Evolutionary conservation across 2,329 filamentous ascomycete genomes (phyloP).

Genomic region (Paecilomyces niveus): DNA sequence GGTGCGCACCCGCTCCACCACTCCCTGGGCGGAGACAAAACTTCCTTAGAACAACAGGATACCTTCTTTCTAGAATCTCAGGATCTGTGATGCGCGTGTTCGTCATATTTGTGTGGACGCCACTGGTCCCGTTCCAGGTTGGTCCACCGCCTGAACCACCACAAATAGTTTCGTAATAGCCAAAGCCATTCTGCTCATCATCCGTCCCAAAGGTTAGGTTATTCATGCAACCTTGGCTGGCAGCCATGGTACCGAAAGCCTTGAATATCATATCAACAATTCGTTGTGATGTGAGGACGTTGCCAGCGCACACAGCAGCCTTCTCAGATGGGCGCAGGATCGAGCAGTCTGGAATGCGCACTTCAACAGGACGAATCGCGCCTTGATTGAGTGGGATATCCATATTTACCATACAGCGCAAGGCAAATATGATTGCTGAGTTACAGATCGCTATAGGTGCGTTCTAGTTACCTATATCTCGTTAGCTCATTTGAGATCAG

Average conservation of each 20-base stretch:
- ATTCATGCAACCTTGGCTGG: constrained; percentile 21
- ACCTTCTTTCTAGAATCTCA: constrained; percentile 67
- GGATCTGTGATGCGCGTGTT: constrained; percentile 74
- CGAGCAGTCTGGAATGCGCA: constrained; percentile 62
- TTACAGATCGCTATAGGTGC: constrained; percentile 71
- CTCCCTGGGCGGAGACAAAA: constrained; percentile 58
- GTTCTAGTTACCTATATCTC: constrained; percentile 56
- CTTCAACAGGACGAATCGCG: constrained; percentile 64
- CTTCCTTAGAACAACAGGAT: constrained; percentile 62
- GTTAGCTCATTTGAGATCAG: neutral
- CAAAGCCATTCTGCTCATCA: constrained; percentile 5
- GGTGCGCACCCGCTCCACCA: constrained; percentile 56
- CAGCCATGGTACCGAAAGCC: constrained; percentile 19
- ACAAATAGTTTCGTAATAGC: constrained; percentile 56
- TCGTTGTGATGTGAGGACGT: constrained; percentile 20
- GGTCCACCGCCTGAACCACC: constrained; percentile 66
- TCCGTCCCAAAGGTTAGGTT: constrained; percentile 21
- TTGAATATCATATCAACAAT: constrained; percentile 27
- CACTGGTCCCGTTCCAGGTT: constrained; percentile 62
- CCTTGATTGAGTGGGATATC: constrained; percentile 80
- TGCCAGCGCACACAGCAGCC: constrained; percentile 20
- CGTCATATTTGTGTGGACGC: constrained; percentile 73
- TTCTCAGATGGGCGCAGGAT: constrained; percentile 62
- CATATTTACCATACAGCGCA: constrained; percentile 66
- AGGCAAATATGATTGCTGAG: constrained; percentile 72